Evolutionary conservation across 2,329 filamentous ascomycete species (phyloP), one percentile per base, ranked within the genome.

Genomic region (Monilinia vaccinii-corymbosi): DNA sequence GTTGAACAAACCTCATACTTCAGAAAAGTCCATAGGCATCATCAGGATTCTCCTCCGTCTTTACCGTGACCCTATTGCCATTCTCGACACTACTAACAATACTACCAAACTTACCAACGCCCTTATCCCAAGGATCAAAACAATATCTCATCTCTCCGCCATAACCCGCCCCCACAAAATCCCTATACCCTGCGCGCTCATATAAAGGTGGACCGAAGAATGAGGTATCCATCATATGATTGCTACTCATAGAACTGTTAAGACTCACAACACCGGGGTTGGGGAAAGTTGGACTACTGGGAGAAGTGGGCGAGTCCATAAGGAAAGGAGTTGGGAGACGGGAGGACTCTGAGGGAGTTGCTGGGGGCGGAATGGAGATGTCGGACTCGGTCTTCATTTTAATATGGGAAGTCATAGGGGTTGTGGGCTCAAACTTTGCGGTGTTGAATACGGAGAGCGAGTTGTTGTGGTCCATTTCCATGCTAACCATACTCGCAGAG

Each of bases 371-470:
- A 11, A 48, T 25, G 23, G 9, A 32, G 9, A 44, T 14, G 9
- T 51, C n/a, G 21, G 56, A n/a, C 36, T 58, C 58, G 10, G 55
- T 61, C 32, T 51, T 48, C 21, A 34, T 34, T 16, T 25, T 32
- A 28, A 42, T 14, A 13, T 44, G 38, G 4, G 25, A 7, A 44
- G 25, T 32, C 6, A 11, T 11, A 8, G 28, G 28, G n/a, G 9
- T 34, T 18, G 25, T 11, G 8, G 51, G 38, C 4, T 55, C 38
- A 9, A 42, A 7, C 25, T 55, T 55, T 1, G 51, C 3, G 28
- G 23, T 31, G 9, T 32, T 6, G 21, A 23, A 10, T 16, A 4
- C 23, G 38, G 51, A 16, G 13, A 34, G n/a, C 4, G 28, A 14
- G 14, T 18, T 45, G 25, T 42, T 44, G 28, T 18, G 8, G 5